Percentiles rank a stretch among this genome's conserved stretches.
Evolutionary conservation across 192 early-diverging fungal species (phyloP).

Genomic region (Backusella liffmaniae): DNA sequence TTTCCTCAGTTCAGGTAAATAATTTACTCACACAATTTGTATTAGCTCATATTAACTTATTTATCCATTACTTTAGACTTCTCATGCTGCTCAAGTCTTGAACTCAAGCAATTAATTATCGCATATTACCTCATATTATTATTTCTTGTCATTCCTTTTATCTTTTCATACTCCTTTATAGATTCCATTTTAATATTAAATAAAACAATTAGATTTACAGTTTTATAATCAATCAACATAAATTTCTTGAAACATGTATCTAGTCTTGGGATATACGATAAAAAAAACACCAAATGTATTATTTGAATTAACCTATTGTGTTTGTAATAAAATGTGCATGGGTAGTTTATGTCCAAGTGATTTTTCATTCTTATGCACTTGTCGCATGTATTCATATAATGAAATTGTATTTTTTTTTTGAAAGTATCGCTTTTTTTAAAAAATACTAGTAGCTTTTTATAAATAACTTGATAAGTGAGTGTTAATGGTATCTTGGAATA

Average conservation of each 20-base stretch:
- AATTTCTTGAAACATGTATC: not conserved
- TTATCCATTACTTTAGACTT: not conserved
- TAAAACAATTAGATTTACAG: not conserved
- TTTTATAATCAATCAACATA: not conserved
- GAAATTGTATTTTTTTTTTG: too few species aligned
- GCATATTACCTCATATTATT: not conserved
- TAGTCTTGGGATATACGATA: not conserved
- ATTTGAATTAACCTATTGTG: too few species aligned
- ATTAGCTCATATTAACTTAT: not conserved
- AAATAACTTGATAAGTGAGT: too few species aligned
- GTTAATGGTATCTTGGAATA: too few species aligned
- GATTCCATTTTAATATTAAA: conserved; percentile 7
- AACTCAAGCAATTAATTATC: not conserved
- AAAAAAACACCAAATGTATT: not conserved
- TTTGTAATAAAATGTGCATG: too few species aligned
- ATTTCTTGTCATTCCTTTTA: not conserved
- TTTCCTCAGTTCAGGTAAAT: conserved; percentile 61
- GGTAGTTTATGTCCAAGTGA: too few species aligned
- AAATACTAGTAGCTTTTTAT: too few species aligned
- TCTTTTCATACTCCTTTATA: conserved; percentile 1
- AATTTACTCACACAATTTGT: not conserved
- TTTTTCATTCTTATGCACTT: too few species aligned
- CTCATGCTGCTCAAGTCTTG: conserved; percentile 28
- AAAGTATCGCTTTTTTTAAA: too few species aligned
- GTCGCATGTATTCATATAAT: too few species aligned